Evolutionary conservation across 441 rosid species (phyloP), one percentile per base, ranked within the genome.

Genomic region (Melastoma candidum): DNA sequence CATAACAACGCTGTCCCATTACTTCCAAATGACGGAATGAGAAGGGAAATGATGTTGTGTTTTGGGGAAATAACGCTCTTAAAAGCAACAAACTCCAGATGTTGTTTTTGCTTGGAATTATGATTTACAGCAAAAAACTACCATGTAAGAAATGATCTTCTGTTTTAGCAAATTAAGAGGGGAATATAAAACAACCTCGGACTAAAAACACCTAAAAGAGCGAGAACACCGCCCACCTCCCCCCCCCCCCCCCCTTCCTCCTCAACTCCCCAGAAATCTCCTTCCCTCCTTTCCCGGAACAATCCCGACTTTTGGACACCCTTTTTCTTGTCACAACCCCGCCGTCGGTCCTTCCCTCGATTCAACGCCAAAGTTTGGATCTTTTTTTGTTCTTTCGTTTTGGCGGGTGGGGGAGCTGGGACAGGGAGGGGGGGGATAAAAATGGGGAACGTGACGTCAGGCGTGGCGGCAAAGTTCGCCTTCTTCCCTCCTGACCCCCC

Each of bases 401-500:
- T 47, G 26, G 7, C 32, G 17, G 41, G 6, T 36, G 8, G 41
- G 6, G 41, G 41, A 36, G 41, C 22, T 17, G 22, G 22, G 22
- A 17, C 22, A 17, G 41, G 8, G 41, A 9, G 8, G 8, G 41
- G 41, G 36, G 9, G 41, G n/a, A 12, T 2, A 56, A 60, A 68
- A 52, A 90, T 92, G 98, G 98, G 98, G 50, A 92, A 85, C 62
- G 96, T 87, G 44, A 87, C 98, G 55, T 85, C 96, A 26, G 79
- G 61, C 53, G 95, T 92, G 73, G 98, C 98, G 12, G 87, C 98
- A 32, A 92, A 85, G 77, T 80, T 92, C 65, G 98, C 98, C 8
- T 92, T 92, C 54, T 92, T 92, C 53, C 98, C 98, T 17, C 98
- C 98, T 27, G 94, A 85, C 72, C 98, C 98, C 0, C 83, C 94